Conservation (phyloP, 176 grass and related monocot species). For the Tuctoria greenei region DNA sequence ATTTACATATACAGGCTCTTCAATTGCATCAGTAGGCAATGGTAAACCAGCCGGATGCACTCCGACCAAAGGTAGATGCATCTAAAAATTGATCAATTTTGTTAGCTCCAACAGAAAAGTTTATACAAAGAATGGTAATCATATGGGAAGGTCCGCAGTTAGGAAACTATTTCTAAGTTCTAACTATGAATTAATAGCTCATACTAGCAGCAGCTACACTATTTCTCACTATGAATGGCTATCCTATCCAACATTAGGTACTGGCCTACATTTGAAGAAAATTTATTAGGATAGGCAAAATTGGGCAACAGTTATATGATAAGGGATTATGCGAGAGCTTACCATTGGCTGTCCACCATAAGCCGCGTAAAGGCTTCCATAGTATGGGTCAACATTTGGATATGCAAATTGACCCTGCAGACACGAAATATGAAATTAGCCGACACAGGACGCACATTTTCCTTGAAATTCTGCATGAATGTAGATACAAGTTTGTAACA, state of each 20-base stretch:
- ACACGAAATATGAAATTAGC: constrained; percentile 24
- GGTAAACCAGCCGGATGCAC: constrained; percentile 63
- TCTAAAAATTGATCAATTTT: constrained; percentile 40
- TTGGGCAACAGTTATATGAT: neutral
- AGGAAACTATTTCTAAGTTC: neutral
- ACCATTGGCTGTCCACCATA: constrained; percentile 73
- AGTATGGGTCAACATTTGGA: constrained; percentile 69
- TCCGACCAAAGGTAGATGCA: constrained; percentile 64
- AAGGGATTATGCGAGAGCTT: constrained; percentile 17
- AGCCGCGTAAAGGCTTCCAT: constrained; percentile 70
- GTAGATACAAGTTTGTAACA: constrained; percentile 5
- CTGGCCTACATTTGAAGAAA: neutral
- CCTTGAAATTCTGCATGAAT: neutral
- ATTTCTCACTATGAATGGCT: neutral
- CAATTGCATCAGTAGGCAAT: constrained; percentile 73
- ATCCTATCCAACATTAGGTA: neutral
- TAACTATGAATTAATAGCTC: neutral
- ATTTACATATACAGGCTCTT: constrained; percentile 87
- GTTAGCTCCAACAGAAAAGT: constrained; percentile 17
- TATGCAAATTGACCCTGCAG: constrained; percentile 66
- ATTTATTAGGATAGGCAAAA: neutral
- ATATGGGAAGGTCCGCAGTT: neutral
- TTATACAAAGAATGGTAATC: neutral
- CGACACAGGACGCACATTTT: constrained; percentile 3
- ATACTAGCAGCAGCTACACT: neutral